These are phyloP conservation scores for Dissoconium aciculare DNA, from an alignment of 2,329 filamentous ascomycete species.

Conservation along the genomic window DNA sequence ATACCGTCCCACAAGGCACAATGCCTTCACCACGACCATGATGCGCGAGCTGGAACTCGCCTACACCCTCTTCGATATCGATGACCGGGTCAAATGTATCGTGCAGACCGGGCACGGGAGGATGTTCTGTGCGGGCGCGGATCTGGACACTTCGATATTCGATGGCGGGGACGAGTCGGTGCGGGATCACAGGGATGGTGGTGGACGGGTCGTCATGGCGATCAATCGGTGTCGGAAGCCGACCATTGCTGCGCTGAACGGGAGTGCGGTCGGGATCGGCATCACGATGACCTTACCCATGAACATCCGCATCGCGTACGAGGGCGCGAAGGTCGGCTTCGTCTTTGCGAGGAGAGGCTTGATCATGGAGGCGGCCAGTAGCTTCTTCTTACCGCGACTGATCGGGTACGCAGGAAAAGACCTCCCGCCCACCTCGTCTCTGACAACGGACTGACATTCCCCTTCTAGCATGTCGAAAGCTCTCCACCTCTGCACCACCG, in stretches of 20 bases:
- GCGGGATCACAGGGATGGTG: slow-evolving; percentile 39
- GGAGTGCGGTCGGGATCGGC: slow-evolving; percentile 42
- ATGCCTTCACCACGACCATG: slow-evolving; percentile 56
- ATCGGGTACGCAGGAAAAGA: slow-evolving; percentile 36
- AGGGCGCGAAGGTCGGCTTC: slow-evolving; percentile 53
- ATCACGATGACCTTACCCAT: slow-evolving; percentile 46
- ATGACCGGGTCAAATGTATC: slow-evolving; percentile 40
- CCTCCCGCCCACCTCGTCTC: background rate
- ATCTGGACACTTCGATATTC: slow-evolving; percentile 41
- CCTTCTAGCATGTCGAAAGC: slow-evolving; percentile 36
- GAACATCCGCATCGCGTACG: slow-evolving; percentile 39
- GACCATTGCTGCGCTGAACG: slow-evolving; percentile 41
- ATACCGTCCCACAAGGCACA: slow-evolving; percentile 49
- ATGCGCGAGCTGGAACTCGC: slow-evolving; percentile 43
- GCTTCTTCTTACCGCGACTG: slow-evolving; percentile 56
- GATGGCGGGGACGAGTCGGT: slow-evolving; percentile 27
- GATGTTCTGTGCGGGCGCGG: slow-evolving; percentile 43
- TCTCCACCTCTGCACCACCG: slow-evolving; percentile 52
- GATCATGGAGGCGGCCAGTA: slow-evolving; percentile 56
- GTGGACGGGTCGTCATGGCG: slow-evolving; percentile 35
- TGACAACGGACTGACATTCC: background rate
- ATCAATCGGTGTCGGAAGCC: slow-evolving; percentile 44
- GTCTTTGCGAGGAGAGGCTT: slow-evolving; percentile 58
- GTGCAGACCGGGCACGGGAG: slow-evolving; percentile 39
- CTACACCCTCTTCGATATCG: slow-evolving; percentile 37